A percentile compares a stretch with the other conserved stretches of the same genome.
These are phyloP conservation scores for Spiromastix sp. DNA, from an alignment of 2,329 filamentous ascomycete genomes.

Conservation along the genomic window DNA sequence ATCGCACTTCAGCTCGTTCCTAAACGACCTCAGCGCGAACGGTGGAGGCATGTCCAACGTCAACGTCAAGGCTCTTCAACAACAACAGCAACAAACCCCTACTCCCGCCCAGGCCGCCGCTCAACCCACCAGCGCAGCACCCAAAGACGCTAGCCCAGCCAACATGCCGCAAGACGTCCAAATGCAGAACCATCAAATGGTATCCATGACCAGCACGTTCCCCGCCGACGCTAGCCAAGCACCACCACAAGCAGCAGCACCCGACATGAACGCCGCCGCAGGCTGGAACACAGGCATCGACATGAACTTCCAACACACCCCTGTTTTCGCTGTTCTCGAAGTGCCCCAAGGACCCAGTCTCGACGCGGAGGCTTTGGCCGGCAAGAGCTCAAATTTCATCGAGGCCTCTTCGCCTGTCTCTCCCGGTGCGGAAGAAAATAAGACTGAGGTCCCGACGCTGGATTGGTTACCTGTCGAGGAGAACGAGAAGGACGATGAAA, in stretches of 20 bases:
- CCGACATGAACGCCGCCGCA: slow-evolving; percentile 51
- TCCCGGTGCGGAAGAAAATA: slow-evolving; percentile 37
- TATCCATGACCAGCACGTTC: too few species aligned
- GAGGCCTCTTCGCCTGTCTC: slow-evolving; percentile 30
- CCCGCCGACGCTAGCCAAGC: too few species aligned
- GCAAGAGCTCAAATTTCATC: slow-evolving; percentile 54
- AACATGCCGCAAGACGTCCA: slow-evolving; percentile 42
- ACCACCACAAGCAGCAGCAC: too few species aligned
- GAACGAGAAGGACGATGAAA: slow-evolving; percentile 9
- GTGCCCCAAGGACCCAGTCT: slow-evolving; percentile 57
- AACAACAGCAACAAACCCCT: slow-evolving; percentile 26
- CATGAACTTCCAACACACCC: slow-evolving; percentile 32
- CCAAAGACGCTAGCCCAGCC: slow-evolving; percentile 57
- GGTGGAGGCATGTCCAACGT: too few species aligned
- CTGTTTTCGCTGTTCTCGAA: slow-evolving; percentile 58
- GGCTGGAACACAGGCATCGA: slow-evolving; percentile 38
- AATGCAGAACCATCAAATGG: slow-evolving; percentile 50
- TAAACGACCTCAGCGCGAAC: slow-evolving; percentile 59
- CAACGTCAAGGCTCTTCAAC: slow-evolving; percentile 21
- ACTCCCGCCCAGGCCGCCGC: slow-evolving; percentile 21
- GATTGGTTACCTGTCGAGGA: slow-evolving; percentile 25
- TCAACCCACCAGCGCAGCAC: slow-evolving; percentile 40
- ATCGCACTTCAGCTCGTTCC: slow-evolving; percentile 70
- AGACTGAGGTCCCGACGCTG: slow-evolving; percentile 40
- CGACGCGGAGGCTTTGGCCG: slow-evolving; percentile 53